phyloP scores from a whole-genome alignment of 768 basidiomycete genomes.

The Termitomyces sp. region DNA sequence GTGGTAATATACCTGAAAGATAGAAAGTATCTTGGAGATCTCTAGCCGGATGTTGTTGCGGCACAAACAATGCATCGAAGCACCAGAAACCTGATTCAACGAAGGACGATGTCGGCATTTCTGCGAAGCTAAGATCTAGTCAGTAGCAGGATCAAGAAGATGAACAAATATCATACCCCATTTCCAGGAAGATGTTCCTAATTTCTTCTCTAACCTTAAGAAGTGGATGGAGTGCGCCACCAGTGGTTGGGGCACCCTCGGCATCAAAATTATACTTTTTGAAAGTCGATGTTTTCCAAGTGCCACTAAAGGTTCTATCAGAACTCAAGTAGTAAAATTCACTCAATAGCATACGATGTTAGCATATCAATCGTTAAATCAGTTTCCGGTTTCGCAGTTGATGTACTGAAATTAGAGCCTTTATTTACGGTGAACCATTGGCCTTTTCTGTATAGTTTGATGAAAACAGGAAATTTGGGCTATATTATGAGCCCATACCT shows the following conservation, averaged over 20 bases:
- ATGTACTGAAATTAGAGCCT: slow-evolving; percentile 84
- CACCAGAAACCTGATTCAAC: slow-evolving; percentile 99
- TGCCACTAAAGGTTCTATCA: slow-evolving; percentile 49
- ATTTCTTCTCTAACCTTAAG: slow-evolving; percentile 98
- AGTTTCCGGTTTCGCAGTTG: slow-evolving; percentile 89
- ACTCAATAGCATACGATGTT: slow-evolving; percentile 56
- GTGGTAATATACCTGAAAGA: slow-evolving; percentile 69
- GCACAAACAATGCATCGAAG: slow-evolving; percentile 96
- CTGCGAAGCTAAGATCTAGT: slow-evolving; percentile 69
- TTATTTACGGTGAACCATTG: slow-evolving; percentile 92
- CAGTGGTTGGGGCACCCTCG: slow-evolving; percentile 82
- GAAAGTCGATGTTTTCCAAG: slow-evolving; percentile 91
- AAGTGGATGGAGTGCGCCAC: slow-evolving; percentile 92
- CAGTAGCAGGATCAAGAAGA: neutral
- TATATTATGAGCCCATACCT: slow-evolving; percentile 43
- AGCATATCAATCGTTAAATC: slow-evolving; percentile 97
- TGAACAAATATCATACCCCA: slow-evolving; percentile 65
- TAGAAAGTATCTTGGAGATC: slow-evolving; percentile 99
- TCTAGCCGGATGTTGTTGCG: slow-evolving; percentile 97
- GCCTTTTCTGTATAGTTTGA: slow-evolving; percentile 60
- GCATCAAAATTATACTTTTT: slow-evolving; percentile 99
- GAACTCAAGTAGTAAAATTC: neutral
- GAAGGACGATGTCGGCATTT: slow-evolving; percentile 95
- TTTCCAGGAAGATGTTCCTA: slow-evolving; percentile 95
- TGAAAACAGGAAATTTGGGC: neutral